A percentile compares a stretch with the other conserved stretches of the same genome.
phyloP scores from a whole-genome alignment of 768 basidiomycete species.

The Mycena galopus region DNA sequence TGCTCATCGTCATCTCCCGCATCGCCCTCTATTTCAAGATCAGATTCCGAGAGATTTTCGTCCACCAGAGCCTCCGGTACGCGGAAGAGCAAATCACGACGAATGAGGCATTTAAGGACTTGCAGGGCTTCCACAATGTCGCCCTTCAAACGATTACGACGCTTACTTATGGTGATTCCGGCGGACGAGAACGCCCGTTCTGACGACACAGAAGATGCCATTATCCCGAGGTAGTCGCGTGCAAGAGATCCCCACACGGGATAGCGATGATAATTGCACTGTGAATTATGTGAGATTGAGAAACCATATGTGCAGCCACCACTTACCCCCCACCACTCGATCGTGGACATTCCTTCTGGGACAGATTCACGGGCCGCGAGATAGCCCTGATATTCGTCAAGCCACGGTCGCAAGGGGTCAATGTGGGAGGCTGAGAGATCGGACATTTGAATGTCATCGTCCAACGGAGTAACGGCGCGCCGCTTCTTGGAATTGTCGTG shows the following conservation, averaged over 20 bases:
- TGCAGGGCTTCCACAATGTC: background rate
- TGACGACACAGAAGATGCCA: background rate
- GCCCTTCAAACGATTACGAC: background rate
- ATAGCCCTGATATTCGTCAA: background rate
- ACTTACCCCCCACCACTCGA: conserved; percentile 1
- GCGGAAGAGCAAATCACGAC: background rate
- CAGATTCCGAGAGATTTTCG: background rate
- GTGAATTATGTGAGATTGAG: background rate
- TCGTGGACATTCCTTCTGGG: background rate
- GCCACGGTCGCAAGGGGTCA: background rate
- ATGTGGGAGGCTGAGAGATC: background rate
- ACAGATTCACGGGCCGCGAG: background rate
- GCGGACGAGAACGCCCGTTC: background rate
- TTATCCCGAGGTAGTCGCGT: background rate
- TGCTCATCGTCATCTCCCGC: background rate
- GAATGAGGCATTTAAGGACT: background rate
- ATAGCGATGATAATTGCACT: background rate
- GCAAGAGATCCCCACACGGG: background rate
- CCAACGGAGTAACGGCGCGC: background rate
- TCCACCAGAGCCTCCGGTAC: background rate
- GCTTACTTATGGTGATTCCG: background rate
- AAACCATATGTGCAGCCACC: background rate
- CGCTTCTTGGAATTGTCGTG: no score
- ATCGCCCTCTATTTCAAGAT: no score
- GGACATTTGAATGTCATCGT: background rate